These are phyloP conservation scores for Stemphylium lycopersici DNA, from an alignment of 2,329 filamentous ascomycete genomes.

Conservation along the genomic window DNA sequence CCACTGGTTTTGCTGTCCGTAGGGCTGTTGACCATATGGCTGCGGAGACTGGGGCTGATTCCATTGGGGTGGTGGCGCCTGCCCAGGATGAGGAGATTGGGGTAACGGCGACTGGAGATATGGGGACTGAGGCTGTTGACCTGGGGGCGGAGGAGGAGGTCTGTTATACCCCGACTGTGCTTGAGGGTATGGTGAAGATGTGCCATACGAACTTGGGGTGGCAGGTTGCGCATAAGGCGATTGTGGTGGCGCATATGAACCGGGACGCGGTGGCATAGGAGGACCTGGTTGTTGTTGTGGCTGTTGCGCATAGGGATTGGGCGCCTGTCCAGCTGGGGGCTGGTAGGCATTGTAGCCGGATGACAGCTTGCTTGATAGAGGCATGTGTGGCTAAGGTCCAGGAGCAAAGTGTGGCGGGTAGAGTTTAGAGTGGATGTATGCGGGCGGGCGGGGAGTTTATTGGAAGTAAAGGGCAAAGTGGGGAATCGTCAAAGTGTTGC, in stretches of 20 bases:
- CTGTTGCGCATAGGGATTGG: conserved; percentile 39
- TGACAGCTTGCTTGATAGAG: conserved; percentile 38
- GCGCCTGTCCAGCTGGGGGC: conserved; percentile 33
- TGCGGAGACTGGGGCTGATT: conserved; percentile 41
- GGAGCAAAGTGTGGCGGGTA: conserved; percentile 18
- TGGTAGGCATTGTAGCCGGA: conserved; percentile 39
- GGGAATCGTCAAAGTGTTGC: conserved; percentile 21
- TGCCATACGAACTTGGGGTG: conserved; percentile 47
- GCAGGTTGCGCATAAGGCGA: conserved; percentile 51
- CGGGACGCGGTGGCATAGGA: conserved; percentile 43
- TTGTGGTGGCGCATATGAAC: conserved; percentile 47
- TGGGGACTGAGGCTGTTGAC: conserved; percentile 31
- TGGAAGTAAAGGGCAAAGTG: conserved; percentile 38
- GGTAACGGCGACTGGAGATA: conserved; percentile 14
- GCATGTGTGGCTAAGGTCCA: conserved; percentile 32
- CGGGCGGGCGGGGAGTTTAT: conserved; percentile 21
- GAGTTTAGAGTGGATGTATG: conserved; percentile 7
- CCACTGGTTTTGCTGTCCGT: conserved; percentile 34
- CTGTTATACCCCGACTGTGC: conserved; percentile 43
- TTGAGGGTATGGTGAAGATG: conserved; percentile 47
- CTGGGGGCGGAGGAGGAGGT: conserved; percentile 42
- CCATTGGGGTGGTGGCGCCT: conserved; percentile 27
- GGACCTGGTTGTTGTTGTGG: conserved; percentile 34
- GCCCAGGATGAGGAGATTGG: conserved; percentile 28
- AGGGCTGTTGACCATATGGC: conserved; percentile 35